Evolutionary conservation across 257 asterid genomes (phyloP).

Genomic region (Scutellaria barbata): DNA sequence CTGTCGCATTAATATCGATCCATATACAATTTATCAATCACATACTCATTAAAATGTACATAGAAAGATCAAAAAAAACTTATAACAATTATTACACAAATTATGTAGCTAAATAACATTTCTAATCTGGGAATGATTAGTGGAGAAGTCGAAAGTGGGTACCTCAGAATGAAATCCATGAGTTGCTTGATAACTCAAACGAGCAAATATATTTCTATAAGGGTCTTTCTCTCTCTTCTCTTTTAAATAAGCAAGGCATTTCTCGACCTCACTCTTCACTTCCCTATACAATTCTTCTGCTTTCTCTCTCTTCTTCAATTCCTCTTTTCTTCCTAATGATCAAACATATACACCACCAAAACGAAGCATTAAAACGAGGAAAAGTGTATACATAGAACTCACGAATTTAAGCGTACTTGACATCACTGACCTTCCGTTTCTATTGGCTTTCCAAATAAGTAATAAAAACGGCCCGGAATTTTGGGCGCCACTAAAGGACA

Average conservation of each 20-base stretch:
- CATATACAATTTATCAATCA: too few species aligned
- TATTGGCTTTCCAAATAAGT: constrained; percentile 78
- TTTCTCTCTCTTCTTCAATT: constrained; percentile 62
- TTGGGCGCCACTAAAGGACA: constrained; percentile 71
- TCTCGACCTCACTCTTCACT: constrained; percentile 76
- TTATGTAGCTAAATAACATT: too few species aligned
- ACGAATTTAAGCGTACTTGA: neutral
- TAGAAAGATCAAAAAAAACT: too few species aligned
- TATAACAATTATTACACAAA: too few species aligned
- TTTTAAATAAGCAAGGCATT: constrained; percentile 60
- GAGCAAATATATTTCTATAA: constrained; percentile 62
- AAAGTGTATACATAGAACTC: neutral
- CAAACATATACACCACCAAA: constrained; percentile 9
- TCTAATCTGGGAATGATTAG: constrained; percentile 34
- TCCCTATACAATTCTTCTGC: constrained; percentile 70
- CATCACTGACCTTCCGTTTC: constrained; percentile 68
- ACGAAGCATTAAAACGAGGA: neutral
- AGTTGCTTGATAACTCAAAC: constrained; percentile 59
- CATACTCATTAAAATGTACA: too few species aligned
- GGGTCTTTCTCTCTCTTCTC: constrained; percentile 74
- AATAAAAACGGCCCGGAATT: constrained; percentile 84
- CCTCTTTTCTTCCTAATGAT: constrained; percentile 71
- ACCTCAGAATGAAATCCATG: constrained; percentile 73
- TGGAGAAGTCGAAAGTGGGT: constrained; percentile 64
- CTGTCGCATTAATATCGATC: too few species aligned